phyloP scores from a whole-genome alignment of 2,329 filamentous ascomycete genomes.

The Thermochaetoides dissita region DNA sequence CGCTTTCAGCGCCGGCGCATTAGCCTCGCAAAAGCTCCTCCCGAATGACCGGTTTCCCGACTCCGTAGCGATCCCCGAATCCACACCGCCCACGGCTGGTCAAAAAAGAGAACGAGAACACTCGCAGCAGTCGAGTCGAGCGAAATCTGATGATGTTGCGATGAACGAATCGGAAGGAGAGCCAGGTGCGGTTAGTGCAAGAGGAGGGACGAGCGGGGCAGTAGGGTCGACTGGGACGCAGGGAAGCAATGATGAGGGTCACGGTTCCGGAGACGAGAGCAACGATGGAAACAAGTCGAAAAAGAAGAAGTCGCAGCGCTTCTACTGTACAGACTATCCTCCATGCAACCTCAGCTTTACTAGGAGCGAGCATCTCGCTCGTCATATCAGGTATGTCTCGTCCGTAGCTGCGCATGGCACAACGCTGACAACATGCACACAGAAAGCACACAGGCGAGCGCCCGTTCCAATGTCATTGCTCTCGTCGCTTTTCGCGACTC shows the following conservation, averaged over 20 bases:
- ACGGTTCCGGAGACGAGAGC: conserved; percentile 50
- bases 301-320: conserved; percentile 93
- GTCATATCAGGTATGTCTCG: conserved; percentile 79
- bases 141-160: conserved; percentile 56
- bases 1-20: conserved; percentile 21
- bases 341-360: conserved; percentile 93
- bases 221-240: no score
- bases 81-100: conserved; percentile 26
- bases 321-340: conserved; percentile 91
- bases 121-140: conserved; percentile 47
- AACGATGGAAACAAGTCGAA: conserved; percentile 60
- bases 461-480: conserved; percentile 93
- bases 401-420: conserved; percentile 4
- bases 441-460: conserved; percentile 97
- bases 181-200: conserved; percentile 25
- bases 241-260: conserved; percentile 34
- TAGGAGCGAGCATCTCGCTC: conserved; percentile 82
- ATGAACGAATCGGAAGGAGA: conserved; percentile 66
- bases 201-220: no score
- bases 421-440: conserved; percentile 13
- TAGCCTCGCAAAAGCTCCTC: conserved; percentile 38
- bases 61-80: conserved; percentile 32
- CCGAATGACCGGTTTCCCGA: conserved; percentile 39
- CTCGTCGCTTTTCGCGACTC: conserved; percentile 77
- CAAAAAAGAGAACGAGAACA: conserved; percentile 33